phyloP scores from a whole-genome alignment of 2,329 filamentous ascomycete species.

The Tolypocladium tundrense region DNA sequence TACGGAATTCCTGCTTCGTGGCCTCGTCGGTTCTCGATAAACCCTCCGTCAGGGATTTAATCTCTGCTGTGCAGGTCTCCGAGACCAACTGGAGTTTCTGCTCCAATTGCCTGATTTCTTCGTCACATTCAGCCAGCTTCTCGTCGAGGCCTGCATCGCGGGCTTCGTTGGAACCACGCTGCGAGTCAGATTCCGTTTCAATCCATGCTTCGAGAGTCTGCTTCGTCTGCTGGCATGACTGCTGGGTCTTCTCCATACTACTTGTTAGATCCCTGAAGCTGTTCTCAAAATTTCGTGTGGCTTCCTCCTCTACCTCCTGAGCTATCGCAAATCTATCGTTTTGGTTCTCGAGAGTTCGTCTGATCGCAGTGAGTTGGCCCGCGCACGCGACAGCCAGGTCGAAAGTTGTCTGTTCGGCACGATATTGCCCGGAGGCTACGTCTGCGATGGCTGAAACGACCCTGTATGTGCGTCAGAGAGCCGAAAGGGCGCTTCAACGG shows the following conservation, averaged over 20 bases:
- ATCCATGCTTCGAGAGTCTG: constrained; percentile 5
- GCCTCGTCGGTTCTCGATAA: constrained; percentile 6
- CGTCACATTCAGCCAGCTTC: constrained; percentile 10
- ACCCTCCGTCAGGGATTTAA: constrained; percentile 7
- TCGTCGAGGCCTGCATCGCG: constrained; percentile 7
- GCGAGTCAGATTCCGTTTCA: constrained; percentile 1
- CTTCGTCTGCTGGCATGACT: constrained; percentile 8
- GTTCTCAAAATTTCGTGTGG: background rate
- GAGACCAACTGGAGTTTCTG: constrained; percentile 8
- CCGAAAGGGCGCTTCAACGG: background rate
- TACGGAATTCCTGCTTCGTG: constrained; percentile 8
- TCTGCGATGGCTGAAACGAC: background rate
- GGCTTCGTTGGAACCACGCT: constrained; percentile 1
- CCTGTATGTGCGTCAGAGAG: background rate
- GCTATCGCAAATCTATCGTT: background rate
- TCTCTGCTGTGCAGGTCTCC: constrained; percentile 8
- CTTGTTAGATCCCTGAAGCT: background rate
- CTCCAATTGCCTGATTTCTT: constrained; percentile 11
- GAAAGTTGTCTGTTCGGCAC: background rate
- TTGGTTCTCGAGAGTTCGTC: background rate
- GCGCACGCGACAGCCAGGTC: background rate
- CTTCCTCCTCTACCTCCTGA: background rate
- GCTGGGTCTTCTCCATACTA: constrained; percentile 2
- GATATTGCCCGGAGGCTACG: background rate
- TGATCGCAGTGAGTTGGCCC: background rate